These are phyloP conservation scores for Ceratocystis albifundus DNA, from an alignment of 2,329 filamentous ascomycete genomes.

Conservation along the genomic window DNA sequence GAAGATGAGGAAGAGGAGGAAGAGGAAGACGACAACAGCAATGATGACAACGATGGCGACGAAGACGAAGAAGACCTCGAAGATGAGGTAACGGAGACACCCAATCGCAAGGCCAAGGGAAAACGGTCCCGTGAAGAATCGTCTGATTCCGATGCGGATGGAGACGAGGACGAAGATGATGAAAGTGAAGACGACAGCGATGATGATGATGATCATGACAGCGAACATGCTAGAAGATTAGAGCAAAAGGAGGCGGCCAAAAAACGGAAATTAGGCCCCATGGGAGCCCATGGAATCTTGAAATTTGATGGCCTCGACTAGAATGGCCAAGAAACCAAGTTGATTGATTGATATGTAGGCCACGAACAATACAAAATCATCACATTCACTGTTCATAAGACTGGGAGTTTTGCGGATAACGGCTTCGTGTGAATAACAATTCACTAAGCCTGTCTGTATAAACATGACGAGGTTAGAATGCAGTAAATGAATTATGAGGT, in stretches of 20 bases:
- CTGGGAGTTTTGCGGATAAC: too few species aligned
- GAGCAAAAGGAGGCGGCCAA: slow-evolving; percentile 30
- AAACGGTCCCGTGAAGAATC: slow-evolving; percentile 12
- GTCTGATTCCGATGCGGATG: slow-evolving; percentile 36
- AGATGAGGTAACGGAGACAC: slow-evolving; percentile 25
- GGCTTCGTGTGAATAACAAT: too few species aligned
- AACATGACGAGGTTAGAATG: too few species aligned
- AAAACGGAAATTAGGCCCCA: slow-evolving; percentile 36
- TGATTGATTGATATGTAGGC: not conserved
- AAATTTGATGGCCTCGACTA: slow-evolving; percentile 40
- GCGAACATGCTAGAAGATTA: slow-evolving; percentile 11
- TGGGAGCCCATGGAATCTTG: slow-evolving; percentile 42
- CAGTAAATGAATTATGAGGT: not conserved
- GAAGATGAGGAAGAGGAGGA: slow-evolving; percentile 40
- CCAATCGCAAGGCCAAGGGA: slow-evolving; percentile 21
- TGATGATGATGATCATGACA: slow-evolving; percentile 32
- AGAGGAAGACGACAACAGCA: slow-evolving; percentile 35
- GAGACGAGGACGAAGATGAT: slow-evolving; percentile 32
- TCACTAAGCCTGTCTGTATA: too few species aligned
- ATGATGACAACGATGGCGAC: slow-evolving; percentile 34
- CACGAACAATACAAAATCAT: too few species aligned
- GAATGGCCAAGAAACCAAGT: not conserved
- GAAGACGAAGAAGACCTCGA: slow-evolving; percentile 26
- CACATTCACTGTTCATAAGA: not conserved
- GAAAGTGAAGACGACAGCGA: slow-evolving; percentile 35